phyloP scores from a whole-genome alignment of 805 yeast species.

The Candida bentonensis region DNA sequence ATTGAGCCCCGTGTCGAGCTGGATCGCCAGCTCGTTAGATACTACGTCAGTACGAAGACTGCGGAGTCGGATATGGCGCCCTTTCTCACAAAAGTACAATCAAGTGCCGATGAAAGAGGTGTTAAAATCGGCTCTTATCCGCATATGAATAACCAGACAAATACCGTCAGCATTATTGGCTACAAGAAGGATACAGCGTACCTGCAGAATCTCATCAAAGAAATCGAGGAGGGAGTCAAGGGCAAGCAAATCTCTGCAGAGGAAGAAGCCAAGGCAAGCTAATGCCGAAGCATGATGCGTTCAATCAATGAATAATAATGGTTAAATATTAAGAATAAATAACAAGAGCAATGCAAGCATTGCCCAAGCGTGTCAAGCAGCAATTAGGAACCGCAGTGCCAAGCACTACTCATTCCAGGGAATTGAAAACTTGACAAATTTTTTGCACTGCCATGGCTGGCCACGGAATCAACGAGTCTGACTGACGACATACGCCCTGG shows the following conservation, averaged over 20 bases:
- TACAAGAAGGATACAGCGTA: conserved; percentile 24
- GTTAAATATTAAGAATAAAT: too few relatives aligned
- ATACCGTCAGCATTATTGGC: conserved; percentile 66
- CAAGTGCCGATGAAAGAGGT: conserved; percentile 21
- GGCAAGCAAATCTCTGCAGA: conserved; percentile 46
- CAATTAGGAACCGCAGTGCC: too few relatives aligned
- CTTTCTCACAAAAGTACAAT: conserved; percentile 39
- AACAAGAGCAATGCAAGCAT: too few relatives aligned
- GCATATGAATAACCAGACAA: conserved; percentile 47
- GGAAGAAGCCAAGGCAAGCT: conserved; percentile 31
- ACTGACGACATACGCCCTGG: not conserved
- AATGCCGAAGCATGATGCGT: too few relatives aligned
- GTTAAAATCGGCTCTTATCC: conserved; percentile 81
- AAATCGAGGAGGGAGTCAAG: conserved; percentile 31
- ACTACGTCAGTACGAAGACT: conserved; percentile 44
- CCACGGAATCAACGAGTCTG: not conserved
- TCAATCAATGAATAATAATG: not conserved
- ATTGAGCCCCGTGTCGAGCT: conserved; percentile 26
- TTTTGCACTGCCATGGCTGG: not conserved
- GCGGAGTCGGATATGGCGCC: conserved; percentile 62
- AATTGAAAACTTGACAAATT: not conserved
- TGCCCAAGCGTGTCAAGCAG: too few relatives aligned
- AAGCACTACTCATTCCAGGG: not conserved
- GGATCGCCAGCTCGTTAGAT: conserved; percentile 25
- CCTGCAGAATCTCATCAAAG: conserved; percentile 32